phyloP scores from a whole-genome alignment of 2,329 filamentous ascomycete genomes.

The Colletotrichum sp. region DNA sequence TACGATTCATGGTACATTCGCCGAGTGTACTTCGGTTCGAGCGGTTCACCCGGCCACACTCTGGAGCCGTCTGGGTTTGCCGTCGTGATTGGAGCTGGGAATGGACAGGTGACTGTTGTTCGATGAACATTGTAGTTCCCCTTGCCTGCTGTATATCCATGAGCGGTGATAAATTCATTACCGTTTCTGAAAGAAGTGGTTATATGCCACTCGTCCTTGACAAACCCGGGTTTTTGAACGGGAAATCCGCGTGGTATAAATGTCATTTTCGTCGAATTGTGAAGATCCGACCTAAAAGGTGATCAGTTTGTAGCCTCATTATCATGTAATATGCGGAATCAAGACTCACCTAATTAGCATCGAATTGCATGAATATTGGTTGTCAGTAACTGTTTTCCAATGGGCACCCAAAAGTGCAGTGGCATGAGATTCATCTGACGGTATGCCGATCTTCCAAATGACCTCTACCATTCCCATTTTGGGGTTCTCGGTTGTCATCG shows the following conservation, averaged over 20 bases:
- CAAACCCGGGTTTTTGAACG: fast-evolving
- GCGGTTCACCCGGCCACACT: fast-evolving
- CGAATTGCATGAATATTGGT: neutral
- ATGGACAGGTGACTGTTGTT: neutral
- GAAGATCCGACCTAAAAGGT: neutral
- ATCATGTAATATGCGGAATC: fast-evolving
- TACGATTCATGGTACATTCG: neutral
- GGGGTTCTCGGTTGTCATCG: neutral
- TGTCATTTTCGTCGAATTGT: neutral
- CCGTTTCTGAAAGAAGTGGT: neutral
- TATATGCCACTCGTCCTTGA: neutral
- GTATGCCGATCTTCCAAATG: neutral
- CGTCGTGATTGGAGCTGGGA: neutral
- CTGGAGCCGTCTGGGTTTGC: neutral
- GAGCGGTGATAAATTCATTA: neutral
- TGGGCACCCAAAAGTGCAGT: neutral
- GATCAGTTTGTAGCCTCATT: neutral
- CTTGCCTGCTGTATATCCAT: neutral
- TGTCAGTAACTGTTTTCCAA: neutral
- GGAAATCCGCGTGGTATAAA: fast-evolving
- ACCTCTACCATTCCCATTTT: neutral
- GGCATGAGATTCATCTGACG: neutral
- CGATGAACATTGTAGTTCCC: neutral
- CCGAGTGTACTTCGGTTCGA: neutral
- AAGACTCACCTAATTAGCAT: neutral